Percentiles rank a stretch among this genome's conserved stretches.
Evolutionary conservation across 306 rosid species (phyloP).

Genomic region (Chamaecrista fasciculata): DNA sequence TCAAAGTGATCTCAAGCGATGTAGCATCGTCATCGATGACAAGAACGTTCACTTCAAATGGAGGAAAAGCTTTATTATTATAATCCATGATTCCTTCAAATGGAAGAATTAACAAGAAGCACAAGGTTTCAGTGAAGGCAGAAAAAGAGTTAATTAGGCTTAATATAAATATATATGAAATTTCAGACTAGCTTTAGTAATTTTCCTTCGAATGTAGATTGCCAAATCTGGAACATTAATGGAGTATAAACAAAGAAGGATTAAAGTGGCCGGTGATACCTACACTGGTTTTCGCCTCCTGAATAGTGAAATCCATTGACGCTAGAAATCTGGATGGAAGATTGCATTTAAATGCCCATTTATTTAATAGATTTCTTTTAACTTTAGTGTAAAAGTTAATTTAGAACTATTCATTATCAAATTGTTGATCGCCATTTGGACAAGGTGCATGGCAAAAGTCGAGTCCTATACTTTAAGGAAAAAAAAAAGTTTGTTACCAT

Average conservation of each 20-base stretch:
- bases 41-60: slow-evolving; percentile 19
- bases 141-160: neutral
- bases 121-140: neutral
- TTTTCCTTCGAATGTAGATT: too few species aligned
- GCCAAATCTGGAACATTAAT: neutral
- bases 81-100: neutral
- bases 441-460: too few species aligned
- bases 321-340: neutral
- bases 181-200: neutral
- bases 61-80: neutral
- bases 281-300: neutral
- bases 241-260: neutral
- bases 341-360: neutral
- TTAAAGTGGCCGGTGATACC: too few species aligned
- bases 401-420: too few species aligned
- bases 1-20: neutral
- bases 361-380: too few species aligned
- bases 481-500: too few species aligned
- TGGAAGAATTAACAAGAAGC: neutral
- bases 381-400: too few species aligned
- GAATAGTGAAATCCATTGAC: neutral
- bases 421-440: too few species aligned
- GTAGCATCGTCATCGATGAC: slow-evolving; percentile 29
- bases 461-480: too few species aligned
- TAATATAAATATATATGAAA: neutral